Evolutionary conservation across 371 early-diverging fungal species (phyloP), one percentile per base, ranked within the genome.

Genomic region (Choanephora cucurbitarum): DNA sequence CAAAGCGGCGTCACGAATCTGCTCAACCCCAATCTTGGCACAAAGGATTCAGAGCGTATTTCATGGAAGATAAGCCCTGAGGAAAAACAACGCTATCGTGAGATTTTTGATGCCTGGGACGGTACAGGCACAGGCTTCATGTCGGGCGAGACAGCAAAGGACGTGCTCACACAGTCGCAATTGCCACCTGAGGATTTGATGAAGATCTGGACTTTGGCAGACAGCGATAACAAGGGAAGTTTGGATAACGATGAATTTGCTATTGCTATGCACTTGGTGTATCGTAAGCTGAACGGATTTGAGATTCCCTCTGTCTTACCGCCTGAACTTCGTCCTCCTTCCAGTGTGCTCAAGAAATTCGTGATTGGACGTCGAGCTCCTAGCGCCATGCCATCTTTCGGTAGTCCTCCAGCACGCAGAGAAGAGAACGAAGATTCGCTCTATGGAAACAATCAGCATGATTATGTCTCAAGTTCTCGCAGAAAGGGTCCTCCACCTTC

Each of bases 41-140:
- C 62, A 14, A 40, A 42, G 8, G 59, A 64, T 5, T 41, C 54
- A 8, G 58, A 67, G 8, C 51, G 44, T n/a, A 54, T 71, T 6
- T 67, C 73, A 37, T 94, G 94, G 96, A 90, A 88, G 19, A 90
- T 96, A 24, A 80, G 89, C 11, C 80, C 83, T 4, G 82, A 83
- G 19, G 97, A 96, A 60, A 88, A 88, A 60, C 84, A 83, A 4
- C 82, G 84, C 28, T 94, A 93, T 60, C 89, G 91, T 50, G 80
- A 83, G 21, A 88, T 93, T 48, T 96, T 96, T 68, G 80, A 84
- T 33, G 87, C 87, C 5, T 94, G 92, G 90, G 95, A 95, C 59
- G 77, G 81, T 0, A 78, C 83, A n/a, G 84, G 82, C 18, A 77
- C 85, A 1, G 93, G 92, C 2, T 92, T 84, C 62, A 77, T 95